These are phyloP conservation scores for Colletotrichum musae DNA, from an alignment of 2,329 filamentous ascomycete species.

Conservation along the genomic window DNA sequence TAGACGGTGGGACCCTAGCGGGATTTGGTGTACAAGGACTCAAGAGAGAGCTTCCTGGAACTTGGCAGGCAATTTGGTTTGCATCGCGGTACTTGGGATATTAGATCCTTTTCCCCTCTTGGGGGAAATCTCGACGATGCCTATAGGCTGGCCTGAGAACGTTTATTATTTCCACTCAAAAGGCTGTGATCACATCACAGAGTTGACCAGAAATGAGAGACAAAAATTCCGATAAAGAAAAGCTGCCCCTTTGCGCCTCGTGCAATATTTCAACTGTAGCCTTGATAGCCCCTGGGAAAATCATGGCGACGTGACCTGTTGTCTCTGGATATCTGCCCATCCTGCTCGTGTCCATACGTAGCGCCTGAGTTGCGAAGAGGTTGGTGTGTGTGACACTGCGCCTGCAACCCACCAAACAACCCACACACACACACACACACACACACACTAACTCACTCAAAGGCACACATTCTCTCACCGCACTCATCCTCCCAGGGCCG, in stretches of 20 bases:
- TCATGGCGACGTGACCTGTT: too few species aligned
- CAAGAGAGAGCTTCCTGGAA: constrained; percentile 18
- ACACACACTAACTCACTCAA: background rate
- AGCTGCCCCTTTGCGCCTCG: too few species aligned
- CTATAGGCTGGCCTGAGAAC: constrained; percentile 31
- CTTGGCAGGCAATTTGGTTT: background rate
- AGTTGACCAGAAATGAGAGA: too few species aligned
- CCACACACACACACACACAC: too few species aligned
- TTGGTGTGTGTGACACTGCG: constrained; percentile 5
- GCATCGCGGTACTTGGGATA: too few species aligned
- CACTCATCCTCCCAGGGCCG: background rate
- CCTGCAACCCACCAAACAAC: background rate
- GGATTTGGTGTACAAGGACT: constrained; percentile 23
- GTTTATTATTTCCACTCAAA: constrained; percentile 5
- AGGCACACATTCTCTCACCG: background rate
- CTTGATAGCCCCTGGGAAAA: background rate
- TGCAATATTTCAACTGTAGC: too few species aligned
- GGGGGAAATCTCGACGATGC: constrained; percentile 16
- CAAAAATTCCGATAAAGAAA: too few species aligned
- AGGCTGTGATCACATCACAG: too few species aligned
- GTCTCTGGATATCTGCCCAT: too few species aligned
- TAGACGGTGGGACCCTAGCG: constrained; percentile 27
- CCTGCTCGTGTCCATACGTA: background rate
- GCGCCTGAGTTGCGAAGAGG: background rate
- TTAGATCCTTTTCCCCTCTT: background rate